Base-by-base conservation (phyloP, 2,329 filamentous ascomycete species). In the Ophiosphaerella korrae region DNA sequence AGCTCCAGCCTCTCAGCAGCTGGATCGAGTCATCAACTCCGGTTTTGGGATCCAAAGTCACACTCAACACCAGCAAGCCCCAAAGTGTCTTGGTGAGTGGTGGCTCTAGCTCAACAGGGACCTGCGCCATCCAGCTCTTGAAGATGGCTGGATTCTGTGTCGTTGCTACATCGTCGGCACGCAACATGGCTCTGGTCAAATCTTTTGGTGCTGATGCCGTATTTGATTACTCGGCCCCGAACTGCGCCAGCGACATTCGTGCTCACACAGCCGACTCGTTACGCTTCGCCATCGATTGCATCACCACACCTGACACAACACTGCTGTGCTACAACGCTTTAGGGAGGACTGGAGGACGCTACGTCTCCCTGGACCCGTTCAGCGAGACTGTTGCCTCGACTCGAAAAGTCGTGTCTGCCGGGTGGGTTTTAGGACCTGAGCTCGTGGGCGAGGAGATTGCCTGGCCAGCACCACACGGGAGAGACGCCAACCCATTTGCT, bases 281-380 rank as follows among this genome's bases (percentile, higher is more conserved):
- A 1, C 55, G 53, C 12, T 67, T 75, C 44, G 77, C 67, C 13
- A 68, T 81, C 23, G 80, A 83, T 64, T 79, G 76, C 50, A 76
- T 82, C 44, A 66, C 75, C 26, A 55, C 40, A 45, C 45, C 36
- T 32, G 49, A 50, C 13, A 52, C 51, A 5, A 57, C 48, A 11
- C 39, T 52, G 32, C 32, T 65, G 7, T 64, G 62, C 46, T 64
- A 66, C 44, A 24, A 42, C 8, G 54, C 60, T 33, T 40, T 68
- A 7, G 63, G 63, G 1, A 37, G 58, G 2, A 39, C 56, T n/a
- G 57, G 60, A 8, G 66, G 60, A 3, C 43, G 41, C 9, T 66
- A 66, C 47, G 44, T 48, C 5, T 45, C 58, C 8, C 48, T 67
- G 11, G 62, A 66, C 12, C 39, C 52, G 9, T 53, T 46, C 34